phyloP scores from a whole-genome alignment of 805 yeast genomes.

The Pichia gijzeniarum region DNA sequence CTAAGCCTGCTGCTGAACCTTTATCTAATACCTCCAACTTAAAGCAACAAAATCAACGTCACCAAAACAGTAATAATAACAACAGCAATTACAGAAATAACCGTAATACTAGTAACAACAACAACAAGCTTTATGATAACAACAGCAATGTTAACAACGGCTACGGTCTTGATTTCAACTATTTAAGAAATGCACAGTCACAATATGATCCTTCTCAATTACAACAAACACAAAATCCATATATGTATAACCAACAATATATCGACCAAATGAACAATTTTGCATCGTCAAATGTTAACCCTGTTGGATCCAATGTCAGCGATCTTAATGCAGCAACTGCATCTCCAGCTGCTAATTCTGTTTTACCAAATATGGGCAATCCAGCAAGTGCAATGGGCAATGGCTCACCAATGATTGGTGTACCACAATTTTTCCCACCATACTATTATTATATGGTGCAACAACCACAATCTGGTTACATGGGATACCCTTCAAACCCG shows the following conservation, averaged over 20 bases:
- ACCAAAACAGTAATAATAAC: conserved; percentile 19
- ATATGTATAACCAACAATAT: conserved; percentile 17
- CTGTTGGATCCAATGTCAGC: background rate
- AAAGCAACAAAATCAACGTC: conserved; percentile 17
- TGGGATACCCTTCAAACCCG: conserved; percentile 15
- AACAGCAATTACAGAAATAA: conserved; percentile 14
- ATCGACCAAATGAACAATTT: conserved; percentile 18
- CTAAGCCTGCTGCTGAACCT: conserved; percentile 12
- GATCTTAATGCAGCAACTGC: conserved; percentile 1
- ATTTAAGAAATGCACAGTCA: conserved; percentile 20
- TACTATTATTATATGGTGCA: conserved; percentile 25
- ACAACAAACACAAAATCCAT: conserved; percentile 17
- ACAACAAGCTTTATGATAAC: conserved; percentile 17
- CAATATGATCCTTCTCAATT: conserved; percentile 23
- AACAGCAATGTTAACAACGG: conserved; percentile 15
- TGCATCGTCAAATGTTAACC: conserved; percentile 7
- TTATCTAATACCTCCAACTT: no score
- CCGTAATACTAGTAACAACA: no score
- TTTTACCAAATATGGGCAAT: conserved; percentile 17
- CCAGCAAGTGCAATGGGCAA: conserved; percentile 13
- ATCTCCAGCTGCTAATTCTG: conserved; percentile 17
- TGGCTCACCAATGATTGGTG: conserved; percentile 27
- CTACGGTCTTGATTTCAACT: conserved; percentile 21
- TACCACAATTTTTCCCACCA: conserved; percentile 28
- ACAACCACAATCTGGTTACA: conserved; percentile 10